Conservation (phyloP, 441 rosid species). For the Croton setiger region DNA sequence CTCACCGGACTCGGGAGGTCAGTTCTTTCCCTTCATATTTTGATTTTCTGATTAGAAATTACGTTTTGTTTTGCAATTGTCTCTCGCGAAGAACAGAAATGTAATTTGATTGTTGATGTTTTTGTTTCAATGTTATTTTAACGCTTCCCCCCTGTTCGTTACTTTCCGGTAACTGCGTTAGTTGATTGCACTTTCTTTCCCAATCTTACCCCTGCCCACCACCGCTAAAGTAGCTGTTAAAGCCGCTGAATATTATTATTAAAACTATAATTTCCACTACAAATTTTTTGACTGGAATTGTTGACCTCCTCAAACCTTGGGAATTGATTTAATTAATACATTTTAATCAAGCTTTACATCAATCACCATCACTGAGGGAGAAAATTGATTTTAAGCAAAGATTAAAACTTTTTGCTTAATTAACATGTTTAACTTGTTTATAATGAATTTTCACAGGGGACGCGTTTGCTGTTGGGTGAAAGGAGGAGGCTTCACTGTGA, state of each 20-base stretch:
- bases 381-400: too few relatives aligned
- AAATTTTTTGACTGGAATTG: not conserved
- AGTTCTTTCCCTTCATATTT: not conserved
- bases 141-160: not conserved
- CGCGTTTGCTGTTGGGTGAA: conserved; percentile 15
- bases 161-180: not conserved
- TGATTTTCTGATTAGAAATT: too few relatives aligned
- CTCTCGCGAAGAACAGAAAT: not conserved
- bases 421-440: conserved; percentile 2
- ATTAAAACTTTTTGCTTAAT: not conserved
- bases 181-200: not conserved
- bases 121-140: not conserved
- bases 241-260: too few relatives aligned
- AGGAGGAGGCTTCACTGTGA: not conserved
- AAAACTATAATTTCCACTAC: not conserved
- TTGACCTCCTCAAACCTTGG: not conserved
- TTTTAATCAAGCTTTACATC: not conserved
- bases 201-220: not conserved
- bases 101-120: not conserved
- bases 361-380: not conserved
- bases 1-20: not conserved
- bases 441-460: conserved; percentile 1
- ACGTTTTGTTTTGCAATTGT: too few relatives aligned
- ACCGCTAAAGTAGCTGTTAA: too few relatives aligned
- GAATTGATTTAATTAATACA: too few relatives aligned